A percentile compares a stretch with the other conserved stretches of the same genome.
phyloP scores from a whole-genome alignment of 352 stramenopile genomes.

The Globisporangium iwayamae region DNA sequence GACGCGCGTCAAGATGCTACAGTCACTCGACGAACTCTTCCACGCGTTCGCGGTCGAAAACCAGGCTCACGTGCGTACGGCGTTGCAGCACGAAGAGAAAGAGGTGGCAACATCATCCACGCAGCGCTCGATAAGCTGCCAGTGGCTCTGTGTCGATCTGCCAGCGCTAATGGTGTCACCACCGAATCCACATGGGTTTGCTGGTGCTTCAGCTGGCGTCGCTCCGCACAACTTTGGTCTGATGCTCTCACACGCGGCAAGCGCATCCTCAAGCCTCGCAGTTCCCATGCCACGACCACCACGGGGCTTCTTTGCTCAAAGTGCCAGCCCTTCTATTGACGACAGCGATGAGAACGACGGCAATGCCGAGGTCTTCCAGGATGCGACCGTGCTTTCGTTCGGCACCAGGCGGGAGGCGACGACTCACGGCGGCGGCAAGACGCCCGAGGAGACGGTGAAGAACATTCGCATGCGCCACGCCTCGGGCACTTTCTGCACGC shows the following conservation, averaged over 20 bases:
- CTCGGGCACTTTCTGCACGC: constrained; percentile 73
- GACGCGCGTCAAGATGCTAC: constrained; percentile 40
- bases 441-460: constrained; percentile 69
- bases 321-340: neutral
- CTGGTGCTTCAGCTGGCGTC: neutral
- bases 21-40: constrained; percentile 34
- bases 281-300: constrained; percentile 49
- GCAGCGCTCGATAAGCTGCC: constrained; percentile 18
- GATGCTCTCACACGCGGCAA: constrained; percentile 38
- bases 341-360: neutral
- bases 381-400: constrained; percentile 65
- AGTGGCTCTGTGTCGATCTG: constrained; percentile 61
- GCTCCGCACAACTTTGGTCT: constrained; percentile 50
- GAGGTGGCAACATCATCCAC: constrained; percentile 13
- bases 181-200: neutral
- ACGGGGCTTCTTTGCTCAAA: constrained; percentile 8
- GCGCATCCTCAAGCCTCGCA: constrained; percentile 21
- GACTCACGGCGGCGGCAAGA: constrained; percentile 68
- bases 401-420: constrained; percentile 54
- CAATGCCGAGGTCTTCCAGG: constrained; percentile 46
- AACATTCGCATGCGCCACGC: constrained; percentile 88
- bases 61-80: constrained; percentile 22
- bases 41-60: constrained; percentile 36
- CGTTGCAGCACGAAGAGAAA: constrained; percentile 19
- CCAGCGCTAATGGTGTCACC: constrained; percentile 15